These are phyloP conservation scores for Ascochyta clinopodiicola DNA, from an alignment of 2,329 filamentous ascomycete species.

Conservation along the genomic window DNA sequence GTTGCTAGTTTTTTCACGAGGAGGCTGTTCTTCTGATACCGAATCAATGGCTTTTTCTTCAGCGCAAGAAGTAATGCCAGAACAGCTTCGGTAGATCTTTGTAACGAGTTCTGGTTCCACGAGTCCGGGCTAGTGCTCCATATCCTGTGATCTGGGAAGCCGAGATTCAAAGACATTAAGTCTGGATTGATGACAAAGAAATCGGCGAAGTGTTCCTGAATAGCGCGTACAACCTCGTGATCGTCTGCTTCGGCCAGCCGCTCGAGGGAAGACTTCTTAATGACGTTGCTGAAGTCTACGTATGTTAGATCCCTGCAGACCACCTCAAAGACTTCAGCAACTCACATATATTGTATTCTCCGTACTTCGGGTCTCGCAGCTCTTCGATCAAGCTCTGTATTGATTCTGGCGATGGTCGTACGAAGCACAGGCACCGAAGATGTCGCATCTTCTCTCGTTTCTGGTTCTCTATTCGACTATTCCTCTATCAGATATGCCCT, in stretches of 20 bases:
- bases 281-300: slow-evolving; percentile 89
- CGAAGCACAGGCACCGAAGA: slow-evolving; percentile 88
- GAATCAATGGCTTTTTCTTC: slow-evolving; percentile 95
- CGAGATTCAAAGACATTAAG: slow-evolving; percentile 80
- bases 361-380: slow-evolving; percentile 93
- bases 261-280: slow-evolving; percentile 95
- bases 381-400: slow-evolving; percentile 96
- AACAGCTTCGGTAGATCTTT: slow-evolving; percentile 84
- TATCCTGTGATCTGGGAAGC: slow-evolving; percentile 74
- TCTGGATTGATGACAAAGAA: slow-evolving; percentile 96
- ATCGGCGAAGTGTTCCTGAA: slow-evolving; percentile 97
- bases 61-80: slow-evolving; percentile 83
- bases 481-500: slow-evolving; percentile 28
- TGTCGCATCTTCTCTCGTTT: slow-evolving; percentile 97
- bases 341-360: slow-evolving; percentile 87
- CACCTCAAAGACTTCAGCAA: slow-evolving; percentile 20
- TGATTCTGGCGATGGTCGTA: slow-evolving; percentile 89
- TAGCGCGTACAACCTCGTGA: slow-evolving; percentile 91
- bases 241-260: slow-evolving; percentile 95
- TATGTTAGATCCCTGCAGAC: slow-evolving; percentile 27
- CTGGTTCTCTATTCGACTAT: slow-evolving; percentile 80
- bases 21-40: slow-evolving; percentile 89
- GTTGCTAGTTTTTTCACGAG: slow-evolving; percentile 91
- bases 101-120: slow-evolving; percentile 90
- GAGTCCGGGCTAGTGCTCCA: slow-evolving; percentile 83